Evolutionary conservation across 2,329 filamentous ascomycete species (phyloP).

Genomic region (Apiospora pterosperma): DNA sequence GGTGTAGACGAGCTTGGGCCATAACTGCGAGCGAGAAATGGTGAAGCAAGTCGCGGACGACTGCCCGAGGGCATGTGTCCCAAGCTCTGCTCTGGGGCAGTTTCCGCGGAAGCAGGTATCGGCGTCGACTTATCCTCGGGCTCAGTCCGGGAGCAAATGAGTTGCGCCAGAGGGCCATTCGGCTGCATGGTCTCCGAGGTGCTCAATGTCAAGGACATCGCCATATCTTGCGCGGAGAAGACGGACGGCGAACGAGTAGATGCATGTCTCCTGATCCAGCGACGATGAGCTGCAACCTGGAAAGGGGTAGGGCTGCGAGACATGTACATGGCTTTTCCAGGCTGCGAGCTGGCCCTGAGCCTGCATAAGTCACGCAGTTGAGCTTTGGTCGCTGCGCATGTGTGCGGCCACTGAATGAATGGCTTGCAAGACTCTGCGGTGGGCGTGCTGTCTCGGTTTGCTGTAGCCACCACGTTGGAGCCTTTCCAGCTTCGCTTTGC

Average conservation of each 20-base stretch:
- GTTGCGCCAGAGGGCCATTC: conserved; percentile 56
- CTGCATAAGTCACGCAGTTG: conserved; percentile 63
- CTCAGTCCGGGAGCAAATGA: conserved; percentile 44
- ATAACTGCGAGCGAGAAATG: conserved; percentile 57
- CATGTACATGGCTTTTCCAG: conserved; percentile 42
- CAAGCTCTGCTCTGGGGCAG: not conserved
- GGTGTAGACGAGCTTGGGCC: conserved; percentile 57
- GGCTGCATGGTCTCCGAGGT: conserved; percentile 64
- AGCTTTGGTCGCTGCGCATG: conserved; percentile 57
- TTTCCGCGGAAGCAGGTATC: not conserved
- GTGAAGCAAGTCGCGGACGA: conserved; percentile 46
- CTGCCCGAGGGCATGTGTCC: conserved; percentile 15
- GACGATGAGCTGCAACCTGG: conserved; percentile 45
- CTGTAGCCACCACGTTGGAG: conserved; percentile 38
- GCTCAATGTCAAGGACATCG: conserved; percentile 58
- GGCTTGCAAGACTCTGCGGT: conserved; percentile 43
- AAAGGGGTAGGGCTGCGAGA: conserved; percentile 56
- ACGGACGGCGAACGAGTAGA: conserved; percentile 43
- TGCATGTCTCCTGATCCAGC: conserved; percentile 46
- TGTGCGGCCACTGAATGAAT: conserved; percentile 62
- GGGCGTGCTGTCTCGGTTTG: conserved; percentile 55
- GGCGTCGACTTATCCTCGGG: conserved; percentile 1
- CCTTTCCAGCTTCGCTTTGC: conserved; percentile 66
- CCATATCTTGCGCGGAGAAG: conserved; percentile 61
- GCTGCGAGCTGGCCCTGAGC: conserved; percentile 44